Evolutionary conservation across 2,329 filamentous ascomycete species (phyloP).

Genomic region (Calonectria pseudoturangicola): DNA sequence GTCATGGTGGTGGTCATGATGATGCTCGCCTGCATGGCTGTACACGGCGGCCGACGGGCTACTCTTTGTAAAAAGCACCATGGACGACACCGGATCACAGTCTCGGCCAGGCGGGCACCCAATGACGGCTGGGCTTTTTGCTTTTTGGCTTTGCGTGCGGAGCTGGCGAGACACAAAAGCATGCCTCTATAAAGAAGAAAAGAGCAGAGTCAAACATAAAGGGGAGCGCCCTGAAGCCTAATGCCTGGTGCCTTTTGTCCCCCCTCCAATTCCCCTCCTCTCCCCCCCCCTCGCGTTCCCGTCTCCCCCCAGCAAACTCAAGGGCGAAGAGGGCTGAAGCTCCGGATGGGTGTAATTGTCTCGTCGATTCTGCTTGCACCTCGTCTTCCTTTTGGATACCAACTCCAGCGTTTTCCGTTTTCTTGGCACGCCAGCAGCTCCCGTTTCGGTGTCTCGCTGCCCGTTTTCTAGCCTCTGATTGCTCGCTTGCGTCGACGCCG

Average conservation of each 20-base stretch:
- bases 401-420: no score
- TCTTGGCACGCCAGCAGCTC: not conserved
- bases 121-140: slow-evolving; percentile 6
- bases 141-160: slow-evolving; percentile 1
- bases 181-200: slow-evolving; percentile 18
- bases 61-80: not conserved
- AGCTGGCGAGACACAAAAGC: slow-evolving; percentile 13
- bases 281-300: not conserved
- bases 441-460: not conserved
- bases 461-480: not conserved
- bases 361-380: slow-evolving; percentile 1
- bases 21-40: not conserved
- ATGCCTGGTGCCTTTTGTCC: not conserved
- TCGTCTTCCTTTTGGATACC: not conserved
- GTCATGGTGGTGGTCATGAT: slow-evolving; percentile 4
- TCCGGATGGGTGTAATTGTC: slow-evolving; percentile 9
- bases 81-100: not conserved
- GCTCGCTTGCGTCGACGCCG: not conserved
- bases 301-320: slow-evolving; percentile 19
- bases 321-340: not conserved
- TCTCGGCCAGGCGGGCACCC: not conserved
- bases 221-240: slow-evolving; percentile 6
- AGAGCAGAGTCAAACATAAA: slow-evolving; percentile 23
- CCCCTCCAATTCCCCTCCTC: not conserved
- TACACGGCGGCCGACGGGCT: not conserved